phyloP scores from a whole-genome alignment of 345 rosid genomes.

The Bruguiera sexangula region DNA sequence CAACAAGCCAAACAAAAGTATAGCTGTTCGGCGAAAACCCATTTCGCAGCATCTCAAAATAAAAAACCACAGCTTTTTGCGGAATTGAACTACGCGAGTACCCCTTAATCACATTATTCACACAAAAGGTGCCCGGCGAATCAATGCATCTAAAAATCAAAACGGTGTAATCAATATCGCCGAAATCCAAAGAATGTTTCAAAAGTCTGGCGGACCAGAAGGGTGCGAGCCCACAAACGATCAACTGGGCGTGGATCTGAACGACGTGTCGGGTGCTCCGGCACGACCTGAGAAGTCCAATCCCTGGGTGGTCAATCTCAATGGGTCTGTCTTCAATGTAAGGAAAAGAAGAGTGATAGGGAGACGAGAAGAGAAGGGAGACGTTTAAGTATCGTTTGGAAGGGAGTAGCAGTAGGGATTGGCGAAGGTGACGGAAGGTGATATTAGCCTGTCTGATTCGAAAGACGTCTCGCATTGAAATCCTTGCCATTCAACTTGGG shows the following conservation, averaged over 20 bases:
- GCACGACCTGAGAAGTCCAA: slow-evolving; percentile 38
- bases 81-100: slow-evolving; percentile 44
- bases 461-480: slow-evolving; percentile 42
- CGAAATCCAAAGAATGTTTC: slow-evolving; percentile 41
- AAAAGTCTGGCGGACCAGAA: slow-evolving; percentile 50
- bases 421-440: not conserved
- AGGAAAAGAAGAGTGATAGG: slow-evolving; percentile 11
- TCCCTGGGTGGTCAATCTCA: slow-evolving; percentile 19
- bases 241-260: slow-evolving; percentile 59
- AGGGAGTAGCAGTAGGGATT: not conserved
- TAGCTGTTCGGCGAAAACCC: slow-evolving; percentile 61
- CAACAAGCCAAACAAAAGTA: slow-evolving; percentile 51
- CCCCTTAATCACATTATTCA: slow-evolving; percentile 47
- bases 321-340: slow-evolving; percentile 12
- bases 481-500: slow-evolving; percentile 67
- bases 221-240: slow-evolving; percentile 51
- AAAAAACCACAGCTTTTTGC: slow-evolving; percentile 36
- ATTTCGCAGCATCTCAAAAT: slow-evolving; percentile 38
- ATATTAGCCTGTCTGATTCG: slow-evolving; percentile 30
- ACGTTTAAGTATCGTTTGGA: slow-evolving; percentile 5
- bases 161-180: slow-evolving; percentile 38
- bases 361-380: slow-evolving; percentile 3
- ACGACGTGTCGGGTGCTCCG: slow-evolving; percentile 28
- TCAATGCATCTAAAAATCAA: slow-evolving; percentile 41
- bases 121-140: slow-evolving; percentile 34